Evolutionary conservation across 1,284 basidiomycete genomes (phyloP).

Genomic region (Hypsizygus ulmarius): DNA sequence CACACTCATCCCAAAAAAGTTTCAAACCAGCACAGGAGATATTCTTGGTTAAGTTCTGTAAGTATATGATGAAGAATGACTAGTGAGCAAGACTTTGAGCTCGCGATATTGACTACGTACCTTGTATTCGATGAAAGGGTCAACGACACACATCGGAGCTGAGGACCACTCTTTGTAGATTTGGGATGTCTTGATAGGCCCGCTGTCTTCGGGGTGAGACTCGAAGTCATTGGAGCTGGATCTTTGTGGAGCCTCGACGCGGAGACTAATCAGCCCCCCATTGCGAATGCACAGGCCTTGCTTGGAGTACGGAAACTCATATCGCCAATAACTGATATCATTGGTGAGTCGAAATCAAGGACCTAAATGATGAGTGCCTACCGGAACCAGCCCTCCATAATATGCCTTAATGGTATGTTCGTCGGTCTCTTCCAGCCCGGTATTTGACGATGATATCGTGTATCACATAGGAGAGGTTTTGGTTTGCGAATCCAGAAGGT

Average conservation of each 20-base stretch:
- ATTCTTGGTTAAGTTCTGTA: conserved; percentile 32
- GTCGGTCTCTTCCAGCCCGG: conserved; percentile 24
- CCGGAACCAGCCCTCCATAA: conserved; percentile 46
- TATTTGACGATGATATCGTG: conserved; percentile 29
- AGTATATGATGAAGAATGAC: neutral
- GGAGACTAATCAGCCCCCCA: conserved; percentile 35
- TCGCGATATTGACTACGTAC: conserved; percentile 24
- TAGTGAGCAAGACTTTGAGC: neutral
- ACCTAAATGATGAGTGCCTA: conserved; percentile 24
- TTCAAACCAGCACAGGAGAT: conserved; percentile 10
- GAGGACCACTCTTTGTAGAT: neutral
- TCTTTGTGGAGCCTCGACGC: conserved; percentile 1
- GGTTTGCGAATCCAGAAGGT: conserved; percentile 38
- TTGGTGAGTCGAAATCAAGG: neutral
- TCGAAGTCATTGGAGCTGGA: neutral
- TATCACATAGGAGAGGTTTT: conserved; percentile 30
- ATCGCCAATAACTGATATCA: conserved; percentile 43
- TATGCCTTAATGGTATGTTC: conserved; percentile 25
- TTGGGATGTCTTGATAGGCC: neutral
- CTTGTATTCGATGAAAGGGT: conserved; percentile 49
- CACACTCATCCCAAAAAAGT: conserved; percentile 9
- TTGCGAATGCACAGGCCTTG: conserved; percentile 38
- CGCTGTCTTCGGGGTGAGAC: neutral
- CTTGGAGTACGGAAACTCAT: conserved; percentile 33
- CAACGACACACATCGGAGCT: conserved; percentile 35